Base-by-base conservation (phyloP, 2,329 filamentous ascomycete genomes). In the Colletotrichum sp. region DNA sequence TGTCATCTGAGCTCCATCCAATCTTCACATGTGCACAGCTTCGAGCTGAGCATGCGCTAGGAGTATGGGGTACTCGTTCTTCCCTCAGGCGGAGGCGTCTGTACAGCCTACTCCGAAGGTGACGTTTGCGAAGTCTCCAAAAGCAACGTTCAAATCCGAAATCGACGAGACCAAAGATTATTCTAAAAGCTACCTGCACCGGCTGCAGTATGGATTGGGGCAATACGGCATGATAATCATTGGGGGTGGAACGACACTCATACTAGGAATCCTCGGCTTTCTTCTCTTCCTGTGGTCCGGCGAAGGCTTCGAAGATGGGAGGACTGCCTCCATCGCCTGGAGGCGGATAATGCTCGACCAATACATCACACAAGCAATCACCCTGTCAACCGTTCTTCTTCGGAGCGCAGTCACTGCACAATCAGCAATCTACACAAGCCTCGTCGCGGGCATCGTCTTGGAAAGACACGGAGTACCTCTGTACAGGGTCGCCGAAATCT, bases 391-490 rank as follows among this genome's bases (percentile, higher is more conserved):
- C 0, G 77, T 79, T 3, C 48, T 79, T n/a, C 72, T 79, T 6
- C 74, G 79, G 6, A 63, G 79, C 1, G 72, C 75, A 18, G 66
- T 78, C 32, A 77, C 78, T 10, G 71, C 77, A 16, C 78, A 80
- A 32, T 72, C 79, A 10, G 71, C 76, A 12, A 72, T 80, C 59
- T 77, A 77, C 59, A 81, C 79, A 12, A 81, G 79, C 48, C 64
- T 81, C 52, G 63, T 79, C 7, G 79, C 80, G 1, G 78, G 78
- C 4, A 70, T 78, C 3, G 32, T 81, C 7, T 67, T 81, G 13
- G 78, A 81, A 67, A 78, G 66, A 14, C 69, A 77, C 16, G 79
- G 79, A 4, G 79, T 81, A 3, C 79, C 78, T 4, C 68, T 81
- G 18, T 79, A 76, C 3, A 76, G 77, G 7, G 77, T 78, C 6